phyloP scores from a whole-genome alignment of 2,329 filamentous ascomycete species.

The Cordyceps tenuipes region DNA sequence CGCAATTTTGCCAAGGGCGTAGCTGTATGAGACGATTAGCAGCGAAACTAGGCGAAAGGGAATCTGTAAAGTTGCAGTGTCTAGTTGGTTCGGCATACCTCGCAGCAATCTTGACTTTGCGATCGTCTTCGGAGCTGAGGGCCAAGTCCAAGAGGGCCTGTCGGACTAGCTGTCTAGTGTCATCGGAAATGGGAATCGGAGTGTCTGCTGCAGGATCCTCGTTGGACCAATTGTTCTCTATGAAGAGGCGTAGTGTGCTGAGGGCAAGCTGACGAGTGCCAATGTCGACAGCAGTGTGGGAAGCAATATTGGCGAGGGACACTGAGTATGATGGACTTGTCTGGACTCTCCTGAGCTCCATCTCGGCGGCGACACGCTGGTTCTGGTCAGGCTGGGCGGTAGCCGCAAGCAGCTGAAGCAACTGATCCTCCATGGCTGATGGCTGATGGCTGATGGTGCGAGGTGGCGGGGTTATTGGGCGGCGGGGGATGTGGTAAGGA shows the following conservation, averaged over 20 bases:
- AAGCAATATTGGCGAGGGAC: slow-evolving; percentile 72
- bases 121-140: slow-evolving; percentile 62
- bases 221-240: slow-evolving; percentile 75
- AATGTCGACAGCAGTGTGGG: slow-evolving; percentile 63
- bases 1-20: slow-evolving; percentile 86
- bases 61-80: neutral
- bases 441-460: too few relatives aligned
- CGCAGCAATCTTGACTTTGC: slow-evolving; percentile 82
- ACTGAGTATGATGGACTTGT: slow-evolving; percentile 64
- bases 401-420: slow-evolving; percentile 79
- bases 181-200: slow-evolving; percentile 60
- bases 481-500: neutral
- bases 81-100: slow-evolving; percentile 49
- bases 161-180: slow-evolving; percentile 65
- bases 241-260: slow-evolving; percentile 71
- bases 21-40: slow-evolving; percentile 31
- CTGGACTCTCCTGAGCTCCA: slow-evolving; percentile 66
- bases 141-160: slow-evolving; percentile 69
- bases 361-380: slow-evolving; percentile 78
- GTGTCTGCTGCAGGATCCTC: slow-evolving; percentile 59
- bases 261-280: slow-evolving; percentile 78
- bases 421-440: slow-evolving; percentile 74
- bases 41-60: neutral
- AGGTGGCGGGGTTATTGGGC: neutral
- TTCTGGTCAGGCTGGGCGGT: slow-evolving; percentile 71